Evolutionary conservation across 805 yeast genomes (phyloP).

Genomic region (Spathaspora passalidarum): DNA sequence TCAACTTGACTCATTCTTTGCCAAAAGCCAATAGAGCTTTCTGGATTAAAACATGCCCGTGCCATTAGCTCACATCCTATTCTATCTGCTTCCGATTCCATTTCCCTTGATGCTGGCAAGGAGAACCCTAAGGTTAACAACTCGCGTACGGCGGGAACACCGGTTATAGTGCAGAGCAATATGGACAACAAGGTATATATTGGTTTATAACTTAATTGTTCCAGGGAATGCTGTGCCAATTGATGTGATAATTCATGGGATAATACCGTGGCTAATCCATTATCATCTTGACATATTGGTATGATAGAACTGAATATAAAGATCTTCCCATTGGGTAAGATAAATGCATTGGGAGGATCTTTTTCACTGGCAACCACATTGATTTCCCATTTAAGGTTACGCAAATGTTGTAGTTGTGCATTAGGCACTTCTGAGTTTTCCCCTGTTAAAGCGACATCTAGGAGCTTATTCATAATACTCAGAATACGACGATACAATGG

Average conservation of each 20-base stretch:
- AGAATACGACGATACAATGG: slow-evolving; percentile 58
- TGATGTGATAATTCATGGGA: slow-evolving; percentile 95
- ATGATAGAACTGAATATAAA: slow-evolving; percentile 81
- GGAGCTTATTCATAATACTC: slow-evolving; percentile 61
- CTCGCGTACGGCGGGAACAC: slow-evolving; percentile 51
- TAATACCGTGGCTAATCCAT: slow-evolving; percentile 92
- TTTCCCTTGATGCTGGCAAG: slow-evolving; percentile 84
- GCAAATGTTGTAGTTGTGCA: slow-evolving; percentile 33
- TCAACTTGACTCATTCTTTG: slow-evolving; percentile 59
- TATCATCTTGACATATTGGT: slow-evolving; percentile 75
- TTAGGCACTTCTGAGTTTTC: slow-evolving; percentile 1
- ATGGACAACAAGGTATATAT: slow-evolving; percentile 55
- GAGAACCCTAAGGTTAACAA: slow-evolving; percentile 52
- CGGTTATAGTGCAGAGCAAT: slow-evolving; percentile 57
- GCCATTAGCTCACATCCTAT: slow-evolving; percentile 93
- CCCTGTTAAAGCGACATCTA: slow-evolving; percentile 51
- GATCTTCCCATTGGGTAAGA: slow-evolving; percentile 93
- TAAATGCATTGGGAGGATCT: slow-evolving; percentile 94
- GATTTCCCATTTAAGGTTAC: slow-evolving; percentile 65
- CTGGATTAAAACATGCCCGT: slow-evolving; percentile 79
- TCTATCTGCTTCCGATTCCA: slow-evolving; percentile 96
- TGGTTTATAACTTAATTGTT: slow-evolving; percentile 76
- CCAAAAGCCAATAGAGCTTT: slow-evolving; percentile 78
- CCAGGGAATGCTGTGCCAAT: slow-evolving; percentile 87
- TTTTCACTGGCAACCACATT: slow-evolving; percentile 61